A percentile compares a stretch with the other conserved stretches of the same genome.
Evolutionary conservation across 2,329 filamentous ascomycete species (phyloP).

Genomic region (Fusarium nanum): DNA sequence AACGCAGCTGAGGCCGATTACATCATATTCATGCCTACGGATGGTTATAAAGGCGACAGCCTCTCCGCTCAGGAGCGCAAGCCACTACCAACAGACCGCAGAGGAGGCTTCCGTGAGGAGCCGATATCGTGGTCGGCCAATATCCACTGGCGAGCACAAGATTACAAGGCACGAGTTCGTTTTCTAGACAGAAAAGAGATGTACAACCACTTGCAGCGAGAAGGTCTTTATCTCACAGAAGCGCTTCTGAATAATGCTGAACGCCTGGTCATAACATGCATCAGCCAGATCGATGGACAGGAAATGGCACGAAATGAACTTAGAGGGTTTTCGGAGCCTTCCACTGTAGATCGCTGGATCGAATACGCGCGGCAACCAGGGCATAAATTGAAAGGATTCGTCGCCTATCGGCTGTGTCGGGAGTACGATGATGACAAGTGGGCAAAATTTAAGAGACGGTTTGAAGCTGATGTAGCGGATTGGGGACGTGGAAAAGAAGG

Average conservation of each 20-base stretch:
- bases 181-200: conserved; percentile 18
- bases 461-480: conserved; percentile 42
- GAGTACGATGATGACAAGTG: conserved; percentile 38
- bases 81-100: background rate
- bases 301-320: conserved; percentile 26
- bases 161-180: conserved; percentile 11
- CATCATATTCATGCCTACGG: conserved; percentile 44
- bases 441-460: conserved; percentile 42
- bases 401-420: conserved; percentile 42
- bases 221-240: background rate
- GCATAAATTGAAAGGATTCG: background rate
- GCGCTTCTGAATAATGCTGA: conserved; percentile 8
- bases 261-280: background rate
- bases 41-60: conserved; percentile 45
- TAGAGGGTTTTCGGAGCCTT: background rate
- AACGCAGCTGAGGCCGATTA: conserved; percentile 42
- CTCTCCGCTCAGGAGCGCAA: conserved; percentile 23
- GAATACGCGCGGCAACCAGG: background rate
- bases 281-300: conserved; percentile 27
- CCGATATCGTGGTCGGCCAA: conserved; percentile 31
- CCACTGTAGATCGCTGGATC: conserved; percentile 21
- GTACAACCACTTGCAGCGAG: background rate
- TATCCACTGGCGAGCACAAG: background rate
- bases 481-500: conserved; percentile 40
- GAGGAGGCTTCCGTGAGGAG: background rate